phyloP scores from a whole-genome alignment of 768 basidiomycete species.

The Epithele typhae region DNA sequence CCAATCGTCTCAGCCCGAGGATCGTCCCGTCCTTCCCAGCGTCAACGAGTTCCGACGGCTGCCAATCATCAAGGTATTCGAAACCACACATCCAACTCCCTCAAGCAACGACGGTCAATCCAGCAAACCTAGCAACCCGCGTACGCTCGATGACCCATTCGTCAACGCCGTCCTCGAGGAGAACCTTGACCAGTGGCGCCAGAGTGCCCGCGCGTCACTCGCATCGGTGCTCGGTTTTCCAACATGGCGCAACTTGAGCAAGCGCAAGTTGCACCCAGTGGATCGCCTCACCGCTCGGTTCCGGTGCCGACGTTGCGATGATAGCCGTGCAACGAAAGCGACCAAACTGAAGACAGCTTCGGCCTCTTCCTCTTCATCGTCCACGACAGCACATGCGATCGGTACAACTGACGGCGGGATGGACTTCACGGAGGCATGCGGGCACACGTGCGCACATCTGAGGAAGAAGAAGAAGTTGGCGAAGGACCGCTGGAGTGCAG shows the following conservation, averaged over 20 bases:
- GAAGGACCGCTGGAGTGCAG: constrained; percentile 41
- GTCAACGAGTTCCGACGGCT: constrained; percentile 45
- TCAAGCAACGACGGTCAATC: no score
- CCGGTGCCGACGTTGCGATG: constrained; percentile 48
- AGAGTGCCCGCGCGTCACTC: constrained; percentile 39
- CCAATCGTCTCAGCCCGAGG: constrained; percentile 21
- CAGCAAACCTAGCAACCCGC: neutral
- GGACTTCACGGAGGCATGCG: constrained; percentile 55
- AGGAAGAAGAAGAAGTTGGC: constrained; percentile 25
- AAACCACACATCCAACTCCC: constrained; percentile 23
- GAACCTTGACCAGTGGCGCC: constrained; percentile 48
- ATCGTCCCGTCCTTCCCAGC: constrained; percentile 41
- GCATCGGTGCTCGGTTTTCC: constrained; percentile 44
- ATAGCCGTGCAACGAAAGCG: constrained; percentile 12
- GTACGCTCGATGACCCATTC: constrained; percentile 29
- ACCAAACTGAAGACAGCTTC: no score
- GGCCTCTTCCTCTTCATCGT: no score
- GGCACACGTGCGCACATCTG: constrained; percentile 45
- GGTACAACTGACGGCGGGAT: constrained; percentile 38
- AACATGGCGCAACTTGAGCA: constrained; percentile 48
- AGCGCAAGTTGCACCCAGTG: constrained; percentile 46
- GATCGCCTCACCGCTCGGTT: constrained; percentile 58
- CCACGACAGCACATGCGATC: no score
- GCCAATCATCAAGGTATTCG: constrained; percentile 35
- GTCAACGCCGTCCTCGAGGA: constrained; percentile 34